Conservation (phyloP, 257 asterid species). For the Ajuga chamaepitys region DNA sequence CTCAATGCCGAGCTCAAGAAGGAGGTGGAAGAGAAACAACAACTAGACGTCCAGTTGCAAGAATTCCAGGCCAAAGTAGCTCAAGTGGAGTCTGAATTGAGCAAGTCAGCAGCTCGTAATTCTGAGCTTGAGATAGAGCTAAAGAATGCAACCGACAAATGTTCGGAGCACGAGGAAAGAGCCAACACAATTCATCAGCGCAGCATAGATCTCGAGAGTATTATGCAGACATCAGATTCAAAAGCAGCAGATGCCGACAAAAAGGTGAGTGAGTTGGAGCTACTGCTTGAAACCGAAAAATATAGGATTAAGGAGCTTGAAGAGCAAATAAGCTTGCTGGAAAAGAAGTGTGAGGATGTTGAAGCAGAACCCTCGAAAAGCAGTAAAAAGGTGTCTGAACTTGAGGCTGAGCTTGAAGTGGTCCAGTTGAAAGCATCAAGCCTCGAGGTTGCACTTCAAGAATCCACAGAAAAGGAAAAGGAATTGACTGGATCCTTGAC, state of each 20-base stretch:
- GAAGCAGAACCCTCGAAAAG: constrained; percentile 45
- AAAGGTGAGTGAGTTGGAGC: constrained; percentile 61
- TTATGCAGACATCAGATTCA: constrained; percentile 56
- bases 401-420: constrained; percentile 59
- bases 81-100: constrained; percentile 46
- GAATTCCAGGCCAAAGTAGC: constrained; percentile 45
- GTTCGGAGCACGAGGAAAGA: constrained; percentile 62
- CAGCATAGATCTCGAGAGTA: constrained; percentile 69
- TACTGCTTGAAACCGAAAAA: constrained; percentile 69
- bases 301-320: constrained; percentile 77
- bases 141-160: constrained; percentile 39
- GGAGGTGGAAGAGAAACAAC: constrained; percentile 51
- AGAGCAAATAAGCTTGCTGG: constrained; percentile 55
- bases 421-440: constrained; percentile 51
- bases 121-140: constrained; percentile 69
- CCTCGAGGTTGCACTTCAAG: constrained; percentile 54
- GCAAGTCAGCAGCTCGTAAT: constrained; percentile 32
- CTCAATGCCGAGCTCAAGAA: constrained; percentile 37
- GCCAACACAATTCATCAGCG: constrained; percentile 55
- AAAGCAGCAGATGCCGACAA: constrained; percentile 53
- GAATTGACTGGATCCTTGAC: constrained; percentile 41
- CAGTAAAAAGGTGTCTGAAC: constrained; percentile 47
- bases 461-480: constrained; percentile 57
- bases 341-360: constrained; percentile 38
- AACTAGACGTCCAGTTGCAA: constrained; percentile 37